These are phyloP conservation scores for Aspergillus cristatus DNA, from an alignment of 495 filamentous ascomycete species.

Conservation along the genomic window DNA sequence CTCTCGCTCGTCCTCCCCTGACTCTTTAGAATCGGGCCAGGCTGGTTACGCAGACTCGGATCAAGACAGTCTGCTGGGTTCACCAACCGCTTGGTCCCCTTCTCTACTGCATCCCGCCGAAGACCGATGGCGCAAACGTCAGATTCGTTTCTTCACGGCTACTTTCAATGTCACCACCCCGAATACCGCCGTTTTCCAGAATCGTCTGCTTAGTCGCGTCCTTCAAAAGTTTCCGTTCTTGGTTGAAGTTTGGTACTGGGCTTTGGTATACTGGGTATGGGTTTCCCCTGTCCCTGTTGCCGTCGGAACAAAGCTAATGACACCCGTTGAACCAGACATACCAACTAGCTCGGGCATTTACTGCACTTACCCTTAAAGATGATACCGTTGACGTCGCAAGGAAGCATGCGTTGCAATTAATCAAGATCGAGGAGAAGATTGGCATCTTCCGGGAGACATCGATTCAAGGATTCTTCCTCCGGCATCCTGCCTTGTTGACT, in stretches of 20 bases:
- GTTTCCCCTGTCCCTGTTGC: background rate
- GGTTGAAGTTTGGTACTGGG: slow-evolving; percentile 78
- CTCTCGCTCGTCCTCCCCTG: slow-evolving; percentile 16
- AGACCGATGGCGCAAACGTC: slow-evolving; percentile 32
- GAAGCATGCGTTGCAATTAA: slow-evolving; percentile 47
- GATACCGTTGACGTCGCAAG: slow-evolving; percentile 49
- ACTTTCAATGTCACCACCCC: slow-evolving; percentile 39
- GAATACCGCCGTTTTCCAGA: slow-evolving; percentile 44
- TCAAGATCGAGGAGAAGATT: slow-evolving; percentile 43
- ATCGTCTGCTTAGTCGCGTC: slow-evolving; percentile 46
- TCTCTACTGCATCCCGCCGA: slow-evolving; percentile 15
- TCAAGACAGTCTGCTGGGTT: slow-evolving; percentile 22
- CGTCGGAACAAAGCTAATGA: too few relatives aligned
- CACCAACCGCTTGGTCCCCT: slow-evolving; percentile 18
- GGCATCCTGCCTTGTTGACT: slow-evolving; percentile 30
- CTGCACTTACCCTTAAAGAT: slow-evolving; percentile 48
- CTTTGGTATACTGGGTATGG: slow-evolving; percentile 53
- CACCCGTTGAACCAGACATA: slow-evolving; percentile 52
- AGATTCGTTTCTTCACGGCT: slow-evolving; percentile 26
- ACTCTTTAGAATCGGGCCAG: slow-evolving; percentile 23
- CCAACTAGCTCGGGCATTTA: slow-evolving; percentile 54
- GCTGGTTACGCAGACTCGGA: slow-evolving; percentile 11
- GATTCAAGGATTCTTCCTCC: slow-evolving; percentile 48
- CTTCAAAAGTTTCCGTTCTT: slow-evolving; percentile 65
- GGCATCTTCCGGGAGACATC: slow-evolving; percentile 48